Evolutionary conservation across 2,329 filamentous ascomycete genomes (phyloP).

Genomic region (Stemphylium lycopersici): DNA sequence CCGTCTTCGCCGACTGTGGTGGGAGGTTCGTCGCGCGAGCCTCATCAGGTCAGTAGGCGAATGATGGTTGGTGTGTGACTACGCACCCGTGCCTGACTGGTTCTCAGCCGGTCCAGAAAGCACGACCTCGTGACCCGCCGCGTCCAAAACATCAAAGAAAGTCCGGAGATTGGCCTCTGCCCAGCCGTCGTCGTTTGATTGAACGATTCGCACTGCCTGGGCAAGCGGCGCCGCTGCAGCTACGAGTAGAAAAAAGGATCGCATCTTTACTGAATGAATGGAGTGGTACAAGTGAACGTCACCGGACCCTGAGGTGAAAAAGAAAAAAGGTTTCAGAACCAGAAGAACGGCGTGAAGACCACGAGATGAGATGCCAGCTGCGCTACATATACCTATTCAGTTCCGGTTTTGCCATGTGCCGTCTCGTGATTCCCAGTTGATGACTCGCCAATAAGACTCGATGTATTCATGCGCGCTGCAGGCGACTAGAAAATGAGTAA

Average conservation of each 20-base stretch:
- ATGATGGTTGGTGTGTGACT: background rate
- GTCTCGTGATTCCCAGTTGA: background rate
- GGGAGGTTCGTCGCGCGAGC: constrained; percentile 60
- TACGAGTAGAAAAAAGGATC: constrained; percentile 32
- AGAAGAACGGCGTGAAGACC: background rate
- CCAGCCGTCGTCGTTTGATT: constrained; percentile 77
- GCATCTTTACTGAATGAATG: constrained; percentile 49
- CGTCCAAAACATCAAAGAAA: constrained; percentile 62
- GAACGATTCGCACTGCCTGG: constrained; percentile 52
- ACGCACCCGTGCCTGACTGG: constrained; percentile 65
- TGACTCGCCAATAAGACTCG: background rate
- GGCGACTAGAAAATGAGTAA: constrained; percentile 1
- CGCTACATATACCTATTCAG: constrained; percentile 16
- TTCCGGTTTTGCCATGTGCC: background rate
- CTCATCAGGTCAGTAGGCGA: constrained; percentile 45
- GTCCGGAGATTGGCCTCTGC: constrained; percentile 70
- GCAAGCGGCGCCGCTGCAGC: constrained; percentile 33
- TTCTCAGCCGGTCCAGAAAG: constrained; percentile 71
- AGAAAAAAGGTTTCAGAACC: background rate
- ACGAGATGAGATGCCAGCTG: background rate
- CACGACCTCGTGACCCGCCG: constrained; percentile 65
- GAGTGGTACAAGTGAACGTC: constrained; percentile 9
- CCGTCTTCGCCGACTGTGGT: constrained; percentile 52
- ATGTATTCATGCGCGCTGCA: constrained; percentile 8
- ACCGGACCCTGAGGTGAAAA: background rate